These are phyloP conservation scores for Fusarium brachygibbosum DNA, from an alignment of 2,329 filamentous ascomycete genomes.

Conservation along the genomic window DNA sequence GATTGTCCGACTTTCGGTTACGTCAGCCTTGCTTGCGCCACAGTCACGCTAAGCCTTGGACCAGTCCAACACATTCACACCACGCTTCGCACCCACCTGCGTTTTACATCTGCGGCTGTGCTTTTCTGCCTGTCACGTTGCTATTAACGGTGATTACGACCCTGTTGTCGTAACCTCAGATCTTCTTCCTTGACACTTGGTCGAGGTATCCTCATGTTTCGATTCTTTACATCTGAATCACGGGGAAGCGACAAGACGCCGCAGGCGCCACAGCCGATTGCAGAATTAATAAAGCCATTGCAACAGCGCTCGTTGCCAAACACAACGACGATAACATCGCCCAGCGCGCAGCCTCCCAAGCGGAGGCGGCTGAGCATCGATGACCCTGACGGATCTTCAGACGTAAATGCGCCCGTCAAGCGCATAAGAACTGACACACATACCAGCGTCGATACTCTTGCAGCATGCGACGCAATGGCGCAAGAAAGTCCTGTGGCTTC, in stretches of 20 bases:
- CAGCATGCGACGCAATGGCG: conserved; percentile 38
- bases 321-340: conserved; percentile 45
- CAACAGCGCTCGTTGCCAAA: conserved; percentile 52
- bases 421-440: conserved; percentile 57
- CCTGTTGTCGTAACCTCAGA: conserved; percentile 33
- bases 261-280: conserved; percentile 59
- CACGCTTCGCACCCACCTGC: conserved; percentile 22
- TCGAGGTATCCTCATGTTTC: conserved; percentile 69
- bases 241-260: conserved; percentile 68
- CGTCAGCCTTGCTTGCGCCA: conserved; percentile 51
- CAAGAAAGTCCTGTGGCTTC: conserved; percentile 39
- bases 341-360: conserved; percentile 54
- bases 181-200: conserved; percentile 40
- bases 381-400: conserved; percentile 48
- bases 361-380: conserved; percentile 56
- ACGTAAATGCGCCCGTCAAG: conserved; percentile 55
- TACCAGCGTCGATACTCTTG: conserved; percentile 43
- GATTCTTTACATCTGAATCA: conserved; percentile 71
- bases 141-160: conserved; percentile 34
- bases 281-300: conserved; percentile 49
- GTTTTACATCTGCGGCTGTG: conserved; percentile 8
- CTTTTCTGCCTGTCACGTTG: conserved; percentile 41
- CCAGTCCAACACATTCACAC: conserved; percentile 25
- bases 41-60: conserved; percentile 28
- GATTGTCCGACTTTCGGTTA: conserved; percentile 52